phyloP scores from a whole-genome alignment of 306 rosid species.

The Urtica urens region DNA sequence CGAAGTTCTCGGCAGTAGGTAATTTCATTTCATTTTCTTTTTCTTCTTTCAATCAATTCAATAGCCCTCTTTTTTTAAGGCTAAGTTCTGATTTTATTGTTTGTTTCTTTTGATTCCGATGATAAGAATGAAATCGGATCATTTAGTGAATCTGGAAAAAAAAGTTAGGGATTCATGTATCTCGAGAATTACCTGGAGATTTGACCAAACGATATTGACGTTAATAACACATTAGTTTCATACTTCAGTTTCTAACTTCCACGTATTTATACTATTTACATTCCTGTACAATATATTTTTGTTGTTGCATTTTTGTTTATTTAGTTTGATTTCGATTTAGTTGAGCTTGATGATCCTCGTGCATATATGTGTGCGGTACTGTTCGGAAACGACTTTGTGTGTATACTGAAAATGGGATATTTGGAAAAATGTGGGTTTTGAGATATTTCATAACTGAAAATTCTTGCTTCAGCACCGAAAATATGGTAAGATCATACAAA shows the following conservation, averaged over 20 bases:
- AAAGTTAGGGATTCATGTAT: background rate
- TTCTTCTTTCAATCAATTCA: background rate
- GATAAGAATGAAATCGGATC: no score
- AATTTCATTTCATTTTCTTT: background rate
- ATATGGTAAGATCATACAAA: constrained; percentile 23
- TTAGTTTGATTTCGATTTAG: background rate
- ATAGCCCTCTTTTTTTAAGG: background rate
- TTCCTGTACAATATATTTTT: background rate
- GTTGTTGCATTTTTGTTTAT: background rate
- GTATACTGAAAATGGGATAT: background rate
- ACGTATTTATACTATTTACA: background rate
- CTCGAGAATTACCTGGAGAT: no score
- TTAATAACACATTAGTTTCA: no score
- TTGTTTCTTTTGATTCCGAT: no score
- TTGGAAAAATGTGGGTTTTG: background rate
- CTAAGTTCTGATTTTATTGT: no score
- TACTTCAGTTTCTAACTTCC: no score
- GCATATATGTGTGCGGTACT: background rate
- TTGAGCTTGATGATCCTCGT: background rate
- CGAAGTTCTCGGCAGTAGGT: constrained; percentile 83
- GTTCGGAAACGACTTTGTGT: background rate
- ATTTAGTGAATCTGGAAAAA: no score
- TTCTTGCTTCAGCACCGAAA: constrained; percentile 6
- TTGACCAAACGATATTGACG: no score
- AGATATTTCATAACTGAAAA: constrained; percentile 4